These are phyloP conservation scores for Opeltia flavorubescens DNA, from an alignment of 495 filamentous ascomycete species.

Conservation along the genomic window DNA sequence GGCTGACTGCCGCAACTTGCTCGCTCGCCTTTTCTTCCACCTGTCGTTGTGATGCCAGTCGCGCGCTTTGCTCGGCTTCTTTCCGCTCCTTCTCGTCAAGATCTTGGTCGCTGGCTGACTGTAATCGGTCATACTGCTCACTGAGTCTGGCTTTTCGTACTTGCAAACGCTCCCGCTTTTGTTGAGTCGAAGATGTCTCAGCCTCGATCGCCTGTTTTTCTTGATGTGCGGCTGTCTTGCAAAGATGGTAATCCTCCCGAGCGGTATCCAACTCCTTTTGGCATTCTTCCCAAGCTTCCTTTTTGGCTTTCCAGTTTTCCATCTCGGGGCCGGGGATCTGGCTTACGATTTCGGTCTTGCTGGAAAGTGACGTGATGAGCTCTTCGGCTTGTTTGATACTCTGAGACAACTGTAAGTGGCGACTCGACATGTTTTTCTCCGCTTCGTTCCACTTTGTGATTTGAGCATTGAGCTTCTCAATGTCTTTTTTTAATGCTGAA, in stretches of 20 bases:
- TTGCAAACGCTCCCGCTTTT: constrained; percentile 66
- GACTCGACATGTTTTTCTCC: constrained; percentile 72
- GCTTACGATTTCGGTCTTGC: constrained; percentile 52
- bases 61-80: constrained; percentile 49
- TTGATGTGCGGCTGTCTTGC: constrained; percentile 49
- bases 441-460: constrained; percentile 60
- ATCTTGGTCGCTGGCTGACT: constrained; percentile 59
- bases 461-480: constrained; percentile 54
- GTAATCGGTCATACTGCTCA: constrained; percentile 63
- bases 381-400: constrained; percentile 78
- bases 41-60: constrained; percentile 48
- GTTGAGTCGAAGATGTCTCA: constrained; percentile 51
- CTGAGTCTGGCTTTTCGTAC: constrained; percentile 61
- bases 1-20: constrained; percentile 30
- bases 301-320: constrained; percentile 44
- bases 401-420: constrained; percentile 60
- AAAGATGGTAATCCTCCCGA: constrained; percentile 43
- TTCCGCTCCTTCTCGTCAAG: constrained; percentile 62
- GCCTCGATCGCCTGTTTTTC: constrained; percentile 48
- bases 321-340: constrained; percentile 54
- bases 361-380: constrained; percentile 43
- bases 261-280: constrained; percentile 45
- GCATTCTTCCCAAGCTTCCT: constrained; percentile 47
- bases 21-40: constrained; percentile 36
- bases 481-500: constrained; percentile 60